Conservation (phyloP, 352 stramenopile species). For the Pythium vanterpoolii region DNA sequence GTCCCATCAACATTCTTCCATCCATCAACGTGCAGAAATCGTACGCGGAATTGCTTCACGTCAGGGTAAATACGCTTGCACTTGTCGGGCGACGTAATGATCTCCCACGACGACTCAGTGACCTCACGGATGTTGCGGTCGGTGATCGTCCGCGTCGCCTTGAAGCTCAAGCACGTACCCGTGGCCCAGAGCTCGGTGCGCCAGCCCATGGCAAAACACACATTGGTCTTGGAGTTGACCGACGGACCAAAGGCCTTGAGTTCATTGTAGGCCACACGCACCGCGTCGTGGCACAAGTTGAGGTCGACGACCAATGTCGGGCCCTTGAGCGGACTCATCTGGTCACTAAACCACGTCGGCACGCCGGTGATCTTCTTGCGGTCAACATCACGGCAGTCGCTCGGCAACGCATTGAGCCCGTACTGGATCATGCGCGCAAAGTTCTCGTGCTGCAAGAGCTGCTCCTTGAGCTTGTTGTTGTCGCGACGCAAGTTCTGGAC, state of each 20-base stretch:
- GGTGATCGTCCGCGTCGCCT: constrained; percentile 52
- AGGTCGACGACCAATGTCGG: constrained; percentile 73
- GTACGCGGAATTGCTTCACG: constrained; percentile 76
- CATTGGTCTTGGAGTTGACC: constrained; percentile 81
- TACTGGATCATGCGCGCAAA: constrained; percentile 86
- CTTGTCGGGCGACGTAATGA: constrained; percentile 81
- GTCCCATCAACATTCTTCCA: background rate
- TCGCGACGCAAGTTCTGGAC: constrained; percentile 77
- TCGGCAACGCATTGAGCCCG: constrained; percentile 70
- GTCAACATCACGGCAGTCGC: constrained; percentile 72
- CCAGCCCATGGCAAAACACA: constrained; percentile 85
- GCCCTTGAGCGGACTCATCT: constrained; percentile 76
- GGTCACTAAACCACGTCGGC: constrained; percentile 77
- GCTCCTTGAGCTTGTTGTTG: constrained; percentile 84
- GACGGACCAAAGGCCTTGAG: constrained; percentile 70
- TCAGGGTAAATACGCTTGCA: constrained; percentile 83
- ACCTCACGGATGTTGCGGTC: constrained; percentile 75
- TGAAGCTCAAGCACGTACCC: constrained; percentile 73
- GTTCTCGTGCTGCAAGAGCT: constrained; percentile 80
- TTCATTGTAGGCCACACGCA: constrained; percentile 77
- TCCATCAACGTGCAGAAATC: constrained; percentile 5
- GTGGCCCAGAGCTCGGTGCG: constrained; percentile 81
- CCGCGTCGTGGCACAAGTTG: constrained; percentile 73
- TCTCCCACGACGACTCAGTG: constrained; percentile 73
- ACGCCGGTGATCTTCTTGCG: constrained; percentile 73